These are phyloP conservation scores for Lactarius indigo DNA, from an alignment of 768 basidiomycete genomes.

Conservation along the genomic window DNA sequence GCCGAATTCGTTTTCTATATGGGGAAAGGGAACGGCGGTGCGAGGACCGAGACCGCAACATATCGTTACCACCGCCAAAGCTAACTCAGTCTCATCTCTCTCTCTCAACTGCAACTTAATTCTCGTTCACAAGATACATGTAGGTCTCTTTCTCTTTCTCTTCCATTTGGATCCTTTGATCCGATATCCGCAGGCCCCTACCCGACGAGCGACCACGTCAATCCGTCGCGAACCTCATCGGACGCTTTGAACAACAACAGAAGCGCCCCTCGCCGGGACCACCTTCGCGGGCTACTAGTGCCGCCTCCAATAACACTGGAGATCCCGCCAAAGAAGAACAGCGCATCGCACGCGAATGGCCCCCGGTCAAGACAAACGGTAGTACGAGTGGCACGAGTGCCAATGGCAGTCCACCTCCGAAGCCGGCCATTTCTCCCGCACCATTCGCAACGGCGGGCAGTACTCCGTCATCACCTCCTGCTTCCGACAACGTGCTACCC, in stretches of 20 bases:
- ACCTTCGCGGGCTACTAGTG: slow-evolving; percentile 59
- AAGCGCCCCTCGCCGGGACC: slow-evolving; percentile 43
- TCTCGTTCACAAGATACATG: slow-evolving; percentile 7
- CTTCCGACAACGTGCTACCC: neutral
- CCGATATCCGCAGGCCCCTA: slow-evolving; percentile 54
- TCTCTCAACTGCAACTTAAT: neutral
- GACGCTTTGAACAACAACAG: slow-evolving; percentile 74
- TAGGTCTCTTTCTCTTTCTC: slow-evolving; percentile 2
- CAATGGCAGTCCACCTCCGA: neutral
- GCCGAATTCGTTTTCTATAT: neutral
- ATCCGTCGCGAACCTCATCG: slow-evolving; percentile 88
- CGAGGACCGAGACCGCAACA: neutral
- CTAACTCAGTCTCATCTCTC: neutral
- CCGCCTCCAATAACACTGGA: slow-evolving; percentile 57
- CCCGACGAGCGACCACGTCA: slow-evolving; percentile 86
- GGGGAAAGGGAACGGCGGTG: neutral
- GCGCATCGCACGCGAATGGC: slow-evolving; percentile 77
- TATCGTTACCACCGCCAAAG: neutral
- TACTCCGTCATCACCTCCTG: neutral
- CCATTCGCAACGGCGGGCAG: neutral
- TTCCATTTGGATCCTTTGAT: slow-evolving; percentile 8
- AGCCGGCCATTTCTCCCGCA: slow-evolving; percentile 5
- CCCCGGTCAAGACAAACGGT: slow-evolving; percentile 36
- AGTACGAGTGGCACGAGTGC: neutral
- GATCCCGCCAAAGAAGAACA: slow-evolving; percentile 64